Evolutionary conservation across 2,329 filamentous ascomycete species (phyloP).

Genomic region (Colletotrichum lindemuthianum): DNA sequence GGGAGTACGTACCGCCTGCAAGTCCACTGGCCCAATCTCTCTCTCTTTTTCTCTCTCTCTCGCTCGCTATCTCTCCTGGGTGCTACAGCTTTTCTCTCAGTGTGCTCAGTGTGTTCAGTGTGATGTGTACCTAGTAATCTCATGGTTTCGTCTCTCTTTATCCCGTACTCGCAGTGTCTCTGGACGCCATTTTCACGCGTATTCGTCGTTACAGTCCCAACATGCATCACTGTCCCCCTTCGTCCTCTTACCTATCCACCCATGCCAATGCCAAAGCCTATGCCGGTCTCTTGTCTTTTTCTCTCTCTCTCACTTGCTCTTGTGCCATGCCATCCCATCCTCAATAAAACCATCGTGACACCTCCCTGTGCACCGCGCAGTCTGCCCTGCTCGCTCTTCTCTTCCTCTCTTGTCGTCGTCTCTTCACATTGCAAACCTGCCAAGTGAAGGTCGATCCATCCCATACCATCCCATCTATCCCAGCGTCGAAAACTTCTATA

Average conservation of each 20-base stretch:
- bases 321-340: constrained; percentile 16
- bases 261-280: background rate
- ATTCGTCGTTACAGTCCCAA: constrained; percentile 7
- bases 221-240: constrained; percentile 1
- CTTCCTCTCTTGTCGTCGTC: constrained; percentile 8
- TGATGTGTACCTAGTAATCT: no score
- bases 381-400: constrained; percentile 2
- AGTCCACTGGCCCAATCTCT: background rate
- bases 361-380: constrained; percentile 10
- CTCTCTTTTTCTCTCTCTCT: background rate
- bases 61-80: constrained; percentile 11
- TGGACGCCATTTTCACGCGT: background rate
- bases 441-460: constrained; percentile 31
- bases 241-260: background rate
- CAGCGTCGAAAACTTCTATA: no score
- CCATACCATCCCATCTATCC: background rate
- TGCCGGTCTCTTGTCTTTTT: background rate
- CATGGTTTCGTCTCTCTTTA: constrained; percentile 6
- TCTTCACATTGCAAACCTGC: constrained; percentile 16
- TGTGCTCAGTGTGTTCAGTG: no score
- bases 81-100: constrained; percentile 20
- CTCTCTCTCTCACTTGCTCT: constrained; percentile 5
- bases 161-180: constrained; percentile 24
- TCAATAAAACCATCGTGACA: constrained; percentile 36
- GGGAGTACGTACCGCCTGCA: constrained; percentile 5